Evolutionary conservation across 371 early-diverging fungal genomes (phyloP).

Genomic region (Mucor sp.): DNA sequence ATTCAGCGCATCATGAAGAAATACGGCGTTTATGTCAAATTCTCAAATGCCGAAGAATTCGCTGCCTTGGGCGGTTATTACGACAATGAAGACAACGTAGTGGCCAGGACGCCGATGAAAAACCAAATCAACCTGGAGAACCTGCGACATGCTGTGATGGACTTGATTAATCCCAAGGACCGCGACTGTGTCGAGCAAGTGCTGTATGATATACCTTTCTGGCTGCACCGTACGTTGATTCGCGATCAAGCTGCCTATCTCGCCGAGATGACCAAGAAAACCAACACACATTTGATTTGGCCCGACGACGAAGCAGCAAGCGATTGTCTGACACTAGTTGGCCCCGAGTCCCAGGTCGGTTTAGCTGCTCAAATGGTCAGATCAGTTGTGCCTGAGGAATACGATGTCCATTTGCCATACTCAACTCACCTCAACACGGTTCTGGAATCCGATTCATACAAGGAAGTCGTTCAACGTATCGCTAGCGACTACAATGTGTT

Average conservation of each 20-base stretch:
- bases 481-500: constrained; percentile 6
- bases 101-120: constrained; percentile 81
- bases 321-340: constrained; percentile 37
- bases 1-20: constrained; percentile 93
- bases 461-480: constrained; percentile 10
- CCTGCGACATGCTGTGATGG: constrained; percentile 69
- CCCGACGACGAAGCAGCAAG: constrained; percentile 50
- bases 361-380: constrained; percentile 40
- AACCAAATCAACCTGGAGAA: constrained; percentile 67
- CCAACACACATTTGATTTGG: constrained; percentile 55
- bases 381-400: constrained; percentile 45
- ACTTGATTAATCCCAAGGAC: constrained; percentile 64
- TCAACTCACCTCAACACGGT: constrained; percentile 24
- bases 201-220: constrained; percentile 44
- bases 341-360: constrained; percentile 45
- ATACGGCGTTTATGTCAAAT: constrained; percentile 93
- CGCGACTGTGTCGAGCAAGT: constrained; percentile 45
- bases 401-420: constrained; percentile 35
- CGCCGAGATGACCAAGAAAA: constrained; percentile 51
- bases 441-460: constrained; percentile 19
- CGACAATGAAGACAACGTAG: constrained; percentile 77
- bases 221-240: constrained; percentile 50
- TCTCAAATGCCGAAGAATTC: constrained; percentile 78
- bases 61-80: constrained; percentile 72
- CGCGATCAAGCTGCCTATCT: constrained; percentile 38